Percentiles rank a stretch among this genome's conserved stretches.
Evolutionary conservation across 1,139 yeast species (phyloP).

Genomic region (Hyphopichia buzzinii): DNA sequence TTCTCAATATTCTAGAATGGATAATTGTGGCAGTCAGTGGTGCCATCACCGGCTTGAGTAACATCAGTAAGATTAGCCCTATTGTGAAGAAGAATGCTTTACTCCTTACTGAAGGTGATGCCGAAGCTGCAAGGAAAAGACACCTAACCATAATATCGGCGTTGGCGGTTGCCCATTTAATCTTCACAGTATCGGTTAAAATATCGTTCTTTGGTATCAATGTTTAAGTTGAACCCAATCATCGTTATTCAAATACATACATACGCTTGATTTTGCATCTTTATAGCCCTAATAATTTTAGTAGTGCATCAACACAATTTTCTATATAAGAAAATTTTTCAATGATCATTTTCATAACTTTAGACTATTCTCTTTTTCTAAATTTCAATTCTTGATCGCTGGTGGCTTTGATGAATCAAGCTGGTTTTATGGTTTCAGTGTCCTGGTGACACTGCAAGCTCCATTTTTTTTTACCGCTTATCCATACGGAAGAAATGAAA

Average conservation of each 20-base stretch:
- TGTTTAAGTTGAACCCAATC: neutral
- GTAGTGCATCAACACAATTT: neutral
- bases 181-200: slow-evolving; percentile 47
- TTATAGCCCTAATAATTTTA: neutral
- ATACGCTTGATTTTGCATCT: neutral
- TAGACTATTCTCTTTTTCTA: neutral
- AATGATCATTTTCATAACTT: too few relatives aligned
- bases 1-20: slow-evolving; percentile 47
- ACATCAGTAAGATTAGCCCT: slow-evolving; percentile 42
- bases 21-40: slow-evolving; percentile 45
- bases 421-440: neutral
- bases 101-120: slow-evolving; percentile 26
- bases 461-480: neutral
- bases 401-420: too few relatives aligned
- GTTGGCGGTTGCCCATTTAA: slow-evolving; percentile 37
- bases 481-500: slow-evolving; percentile 13
- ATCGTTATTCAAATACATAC: neutral
- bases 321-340: neutral
- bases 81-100: slow-evolving; percentile 35
- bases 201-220: slow-evolving; percentile 47
- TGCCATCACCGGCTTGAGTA: slow-evolving; percentile 47
- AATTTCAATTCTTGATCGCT: too few relatives aligned
- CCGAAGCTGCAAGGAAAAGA: slow-evolving; percentile 18
- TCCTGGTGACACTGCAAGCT: neutral
- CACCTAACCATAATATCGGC: slow-evolving; percentile 21